Evolutionary conservation across 257 asterid species (phyloP).

Genomic region (Apocynum venetum): DNA sequence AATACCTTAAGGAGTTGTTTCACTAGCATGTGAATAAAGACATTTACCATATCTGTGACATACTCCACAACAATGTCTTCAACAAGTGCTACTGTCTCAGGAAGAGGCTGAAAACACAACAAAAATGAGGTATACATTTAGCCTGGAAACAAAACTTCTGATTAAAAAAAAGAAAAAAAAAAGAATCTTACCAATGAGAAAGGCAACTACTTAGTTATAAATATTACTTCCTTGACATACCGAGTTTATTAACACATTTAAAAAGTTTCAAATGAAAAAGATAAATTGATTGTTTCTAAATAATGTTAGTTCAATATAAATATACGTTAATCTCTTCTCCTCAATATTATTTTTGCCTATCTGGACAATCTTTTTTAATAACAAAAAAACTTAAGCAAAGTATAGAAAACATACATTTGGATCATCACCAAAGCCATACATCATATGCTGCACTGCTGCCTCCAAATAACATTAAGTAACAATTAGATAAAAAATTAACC

Average conservation of each 20-base stretch:
- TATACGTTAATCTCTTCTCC: not conserved
- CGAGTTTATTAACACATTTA: not conserved
- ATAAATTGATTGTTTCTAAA: not conserved
- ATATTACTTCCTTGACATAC: not conserved
- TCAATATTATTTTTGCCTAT: not conserved
- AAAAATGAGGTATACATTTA: conserved; percentile 3
- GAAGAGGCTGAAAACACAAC: conserved; percentile 65
- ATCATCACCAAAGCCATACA: conserved; percentile 94
- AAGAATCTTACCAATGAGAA: not conserved
- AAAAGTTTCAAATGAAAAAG: not conserved
- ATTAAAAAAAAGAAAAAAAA: not conserved
- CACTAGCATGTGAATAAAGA: not conserved
- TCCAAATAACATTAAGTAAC: conserved; percentile 18
- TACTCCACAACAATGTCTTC: conserved; percentile 96
- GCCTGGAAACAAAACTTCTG: conserved; percentile 6
- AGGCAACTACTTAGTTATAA: not conserved
- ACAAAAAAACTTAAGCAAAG: conserved; percentile 8
- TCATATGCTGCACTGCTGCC: conserved; percentile 86
- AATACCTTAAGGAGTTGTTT: not conserved
- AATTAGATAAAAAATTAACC: not conserved
- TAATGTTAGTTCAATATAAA: not conserved
- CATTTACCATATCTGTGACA: conserved; percentile 77
- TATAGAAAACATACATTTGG: conserved; percentile 48
- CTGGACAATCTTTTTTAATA: not conserved
- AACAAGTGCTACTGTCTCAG: conserved; percentile 82